Base-by-base conservation (phyloP, 2,329 filamentous ascomycete species). In the Didymella lethalis region DNA sequence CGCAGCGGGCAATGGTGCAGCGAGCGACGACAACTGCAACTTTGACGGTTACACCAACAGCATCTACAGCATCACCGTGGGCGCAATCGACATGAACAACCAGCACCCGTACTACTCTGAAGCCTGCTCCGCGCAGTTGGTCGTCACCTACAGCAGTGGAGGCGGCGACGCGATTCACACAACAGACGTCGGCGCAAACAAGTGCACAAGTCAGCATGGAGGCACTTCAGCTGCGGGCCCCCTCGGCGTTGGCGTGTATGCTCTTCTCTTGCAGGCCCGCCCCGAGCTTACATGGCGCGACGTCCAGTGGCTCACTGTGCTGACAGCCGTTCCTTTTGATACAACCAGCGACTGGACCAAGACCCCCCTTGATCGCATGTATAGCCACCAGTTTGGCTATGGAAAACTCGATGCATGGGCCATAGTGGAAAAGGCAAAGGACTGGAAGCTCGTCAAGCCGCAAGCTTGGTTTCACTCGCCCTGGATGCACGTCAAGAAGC, bases 41-140 rank as follows among this genome's bases (percentile, higher is more conserved):
- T 99, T 99, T 75, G 95, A 99, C 74, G 95, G 95, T 38, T 99
- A 99, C 79, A 99, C 95, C 59, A 99, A 99, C 82, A 97, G 93
- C 75, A 99, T 99, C 69, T 99, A 98, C 83, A 97, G 93, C 76
- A 95, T 99, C 69, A 97, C 93, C 0, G 93, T 99, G 18, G 95
- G 95, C 36, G 94, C 94, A 32, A 90, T 99, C 62, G 93, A 97
- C 75, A 85, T 92, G 59, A 88, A 90, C 66, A 93, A 94, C 38
- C 79, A 86, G n/a, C 94, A 98, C 73, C 93, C 95, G 0, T 95
- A 94, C 76, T 99, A 99, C 78, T 97, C 94, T 0, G 95, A 99
- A 78, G 90, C 92, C 63, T 99, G 95, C 80, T 97, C 94, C 3
- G 95, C 95, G 23, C 92, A 97, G 75, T 83, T 99, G 46, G 93